Evolutionary conservation across 768 basidiomycete genomes (phyloP).

Genomic region (Pulveroboletus sp.): DNA sequence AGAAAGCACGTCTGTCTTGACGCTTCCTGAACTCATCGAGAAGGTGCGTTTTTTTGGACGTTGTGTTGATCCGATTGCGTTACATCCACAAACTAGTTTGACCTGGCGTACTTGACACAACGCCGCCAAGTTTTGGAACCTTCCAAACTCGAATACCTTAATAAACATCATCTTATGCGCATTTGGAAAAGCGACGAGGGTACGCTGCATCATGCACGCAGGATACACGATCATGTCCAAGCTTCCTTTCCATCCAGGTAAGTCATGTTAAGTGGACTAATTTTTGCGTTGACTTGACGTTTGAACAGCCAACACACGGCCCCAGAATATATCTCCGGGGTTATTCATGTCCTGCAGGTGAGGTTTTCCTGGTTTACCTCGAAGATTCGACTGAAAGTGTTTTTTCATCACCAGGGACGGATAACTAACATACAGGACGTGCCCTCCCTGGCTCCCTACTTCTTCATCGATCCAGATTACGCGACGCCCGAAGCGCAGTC

Average conservation of each 20-base stretch:
- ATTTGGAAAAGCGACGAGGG: constrained; percentile 50
- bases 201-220: constrained; percentile 49
- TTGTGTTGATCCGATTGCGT: background rate
- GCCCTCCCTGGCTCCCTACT: constrained; percentile 63
- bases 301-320: constrained; percentile 44
- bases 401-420: constrained; percentile 49
- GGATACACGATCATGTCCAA: constrained; percentile 53
- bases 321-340: constrained; percentile 58
- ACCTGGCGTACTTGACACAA: constrained; percentile 73
- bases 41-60: constrained; percentile 39
- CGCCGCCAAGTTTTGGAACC: constrained; percentile 81
- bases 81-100: constrained; percentile 50
- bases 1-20: constrained; percentile 65
- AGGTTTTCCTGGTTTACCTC: background rate
- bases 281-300: background rate
- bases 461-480: constrained; percentile 73
- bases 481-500: constrained; percentile 48
- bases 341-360: constrained; percentile 64
- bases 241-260: constrained; percentile 61
- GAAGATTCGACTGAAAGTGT: background rate
- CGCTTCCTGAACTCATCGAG: constrained; percentile 60
- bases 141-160: constrained; percentile 79
- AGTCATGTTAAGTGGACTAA: background rate
- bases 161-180: constrained; percentile 78
- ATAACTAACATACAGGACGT: constrained; percentile 71